Percentiles rank a stretch among this genome's conserved stretches.
phyloP scores from a whole-genome alignment of 495 filamentous ascomycete genomes.

The Aspergillus heteromorphus region DNA sequence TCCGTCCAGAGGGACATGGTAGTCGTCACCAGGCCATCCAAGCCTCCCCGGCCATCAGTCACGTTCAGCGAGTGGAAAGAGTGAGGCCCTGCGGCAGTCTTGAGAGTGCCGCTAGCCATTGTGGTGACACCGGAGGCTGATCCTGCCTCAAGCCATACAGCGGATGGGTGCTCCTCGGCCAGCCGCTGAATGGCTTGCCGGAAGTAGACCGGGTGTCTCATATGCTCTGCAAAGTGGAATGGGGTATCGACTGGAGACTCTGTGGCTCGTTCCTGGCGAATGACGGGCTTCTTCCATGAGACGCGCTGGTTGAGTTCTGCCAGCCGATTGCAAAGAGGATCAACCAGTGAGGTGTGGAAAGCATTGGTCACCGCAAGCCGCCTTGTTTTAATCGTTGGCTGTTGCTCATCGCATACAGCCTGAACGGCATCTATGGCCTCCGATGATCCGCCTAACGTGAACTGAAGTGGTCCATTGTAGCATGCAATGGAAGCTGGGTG shows the following conservation, averaged over 20 bases:
- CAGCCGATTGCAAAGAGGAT: constrained; percentile 28
- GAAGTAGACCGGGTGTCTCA: constrained; percentile 47
- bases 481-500: constrained; percentile 34
- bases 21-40: constrained; percentile 28
- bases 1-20: constrained; percentile 43
- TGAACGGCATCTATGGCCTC: constrained; percentile 25
- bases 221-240: constrained; percentile 32
- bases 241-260: constrained; percentile 21
- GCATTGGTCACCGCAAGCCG: constrained; percentile 43
- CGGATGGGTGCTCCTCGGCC: constrained; percentile 20
- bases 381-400: constrained; percentile 25
- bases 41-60: too few species aligned
- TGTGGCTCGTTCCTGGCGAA: constrained; percentile 26
- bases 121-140: constrained; percentile 40
- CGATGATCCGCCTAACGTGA: constrained; percentile 38
- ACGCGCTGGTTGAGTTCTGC: constrained; percentile 17
- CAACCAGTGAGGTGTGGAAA: constrained; percentile 46
- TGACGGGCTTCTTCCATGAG: constrained; percentile 23
- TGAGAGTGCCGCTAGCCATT: constrained; percentile 36
- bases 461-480: constrained; percentile 33
- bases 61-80: constrained; percentile 43
- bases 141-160: constrained; percentile 48
- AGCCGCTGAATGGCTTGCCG: constrained; percentile 41
- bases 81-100: not conserved
- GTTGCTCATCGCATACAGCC: not conserved